Evolutionary conservation across 371 early-diverging fungal species (phyloP), one percentile per base, ranked within the genome.

Genomic region (Basidiobolus meristosporus): DNA sequence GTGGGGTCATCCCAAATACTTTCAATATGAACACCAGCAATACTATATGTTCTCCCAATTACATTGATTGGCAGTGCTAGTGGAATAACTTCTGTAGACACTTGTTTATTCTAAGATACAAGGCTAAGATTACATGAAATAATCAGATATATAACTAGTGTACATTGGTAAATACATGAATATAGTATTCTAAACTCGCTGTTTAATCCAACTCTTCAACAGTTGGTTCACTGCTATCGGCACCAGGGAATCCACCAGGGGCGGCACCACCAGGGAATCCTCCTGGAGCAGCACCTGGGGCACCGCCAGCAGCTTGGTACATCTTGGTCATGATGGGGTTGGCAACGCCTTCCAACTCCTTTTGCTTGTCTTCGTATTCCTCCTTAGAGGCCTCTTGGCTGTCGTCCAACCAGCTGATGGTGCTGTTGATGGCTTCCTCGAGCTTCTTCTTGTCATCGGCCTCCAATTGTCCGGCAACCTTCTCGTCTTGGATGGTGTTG

Each of bases 261-360:
- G 50, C 58, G 34, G 61, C 62, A 53, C 56, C 55, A 41, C 68
- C 70, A 36, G 70, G 65, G 51, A 54, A 56, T 30, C 67, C 72
- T 39, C 71, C 73, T 39, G 68, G 66, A 38, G 70, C 61, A 54
- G 53, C 75, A 59, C 65, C 69, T 3, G 66, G 67, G 50, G 62
- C 73, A 54, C 72, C 85, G 47, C 77, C 86, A 45, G 65, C 76
- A 49, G 60, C 56, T 42, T 63, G 63, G 67, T 90, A 92, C 44
- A 91, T 49, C 64, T 80, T 84, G 55, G 60, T 69, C 86, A 90
- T 88, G 73, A 92, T 91, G 52, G 97, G 97, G 77, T 90, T 90
- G 59, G 88, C 88, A 48, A 79, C 53, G 45, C 66, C 74, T 69
- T 96, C 93, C 40, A 96, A 73, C 57, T 90, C 86, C 80, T 90